Evolutionary conservation across 306 rosid genomes (phyloP), one percentile per base, ranked within the genome.

Genomic region (Cucumis cinereus): DNA sequence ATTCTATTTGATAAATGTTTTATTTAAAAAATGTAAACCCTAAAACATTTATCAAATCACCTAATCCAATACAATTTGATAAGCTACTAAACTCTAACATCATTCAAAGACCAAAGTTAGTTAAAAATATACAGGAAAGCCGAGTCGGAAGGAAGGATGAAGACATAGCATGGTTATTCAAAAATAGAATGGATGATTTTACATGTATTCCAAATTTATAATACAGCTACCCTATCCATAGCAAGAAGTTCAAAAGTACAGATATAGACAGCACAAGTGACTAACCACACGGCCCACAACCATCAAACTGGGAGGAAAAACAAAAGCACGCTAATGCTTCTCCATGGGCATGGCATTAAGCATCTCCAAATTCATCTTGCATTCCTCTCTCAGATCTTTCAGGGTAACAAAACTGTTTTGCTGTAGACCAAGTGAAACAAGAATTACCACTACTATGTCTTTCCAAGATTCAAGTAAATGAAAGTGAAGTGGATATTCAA

Each of bases 381-480:
- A 94, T 78, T 72, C 81, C 81, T 92, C 95, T 82, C 95, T 92
- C 88, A 94, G 66, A 16, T 85, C 86, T 88, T 85, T 90, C 7
- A 91, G 83, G 15, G 61, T 19, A 43, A 81, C 85, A 80, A 82
- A 89, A 66, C 75, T 84, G 74, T 88, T 82, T 58, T 90, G 93
- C 99, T 94, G 91, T 81, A 59, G 80, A 74, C 53, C 52, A 83
- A 52, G 76, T 16, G 53, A 4, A 72, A 64, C 66, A 35, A 77
- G 45, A 70, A 41, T 49, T 7, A 73, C 64, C 80, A 57, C 57
- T 4, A 23, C 15, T 14, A 45, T 14, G 54, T 45, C 22, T 26
- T 45, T 47, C 57, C 40, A 10, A 71, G 60, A 15, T 70, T 70
- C 58, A 71, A 71, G 38, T 47, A 26, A 71, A 49, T 50, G 60